A percentile compares a stretch with the other conserved stretches of the same genome.
phyloP scores from a whole-genome alignment of 2,329 filamentous ascomycete genomes.

The Didymella keratinophila region DNA sequence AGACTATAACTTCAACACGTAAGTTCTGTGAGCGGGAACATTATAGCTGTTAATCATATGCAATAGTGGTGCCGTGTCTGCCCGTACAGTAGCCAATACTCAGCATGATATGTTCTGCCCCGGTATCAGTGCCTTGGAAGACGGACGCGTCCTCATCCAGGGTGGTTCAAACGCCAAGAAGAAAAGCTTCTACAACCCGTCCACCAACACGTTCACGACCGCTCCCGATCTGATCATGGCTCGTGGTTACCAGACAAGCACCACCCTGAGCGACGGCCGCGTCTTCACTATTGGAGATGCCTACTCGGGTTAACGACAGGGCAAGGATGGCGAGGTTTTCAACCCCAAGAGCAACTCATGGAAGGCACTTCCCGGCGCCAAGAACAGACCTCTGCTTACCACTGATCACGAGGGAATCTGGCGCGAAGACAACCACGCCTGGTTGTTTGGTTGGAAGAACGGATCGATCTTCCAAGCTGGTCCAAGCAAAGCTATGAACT shows the following conservation, averaged over 20 bases:
- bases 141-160: slow-evolving; percentile 35
- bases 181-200: slow-evolving; percentile 35
- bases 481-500: slow-evolving; percentile 36
- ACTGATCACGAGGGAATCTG: slow-evolving; percentile 33
- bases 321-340: slow-evolving; percentile 38
- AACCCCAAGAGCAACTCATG: slow-evolving; percentile 32
- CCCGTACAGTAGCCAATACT: slow-evolving; percentile 35
- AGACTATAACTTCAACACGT: slow-evolving; percentile 38
- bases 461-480: slow-evolving; percentile 35
- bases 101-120: slow-evolving; percentile 42
- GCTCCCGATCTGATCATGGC: slow-evolving; percentile 34
- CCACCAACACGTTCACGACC: slow-evolving; percentile 28
- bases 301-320: slow-evolving; percentile 32
- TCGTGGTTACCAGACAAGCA: slow-evolving; percentile 35
- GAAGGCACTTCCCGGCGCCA: slow-evolving; percentile 31
- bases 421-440: slow-evolving; percentile 37
- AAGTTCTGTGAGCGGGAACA: slow-evolving; percentile 2
- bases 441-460: slow-evolving; percentile 35
- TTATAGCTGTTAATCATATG: slow-evolving; percentile 8
- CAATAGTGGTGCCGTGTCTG: slow-evolving; percentile 32
- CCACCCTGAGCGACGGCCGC: slow-evolving; percentile 31
- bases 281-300: slow-evolving; percentile 41
- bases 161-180: slow-evolving; percentile 35
- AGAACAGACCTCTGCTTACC: slow-evolving; percentile 31
- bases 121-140: slow-evolving; percentile 35